Evolutionary conservation across 2,329 filamentous ascomycete genomes (phyloP).

Genomic region (Curvularia hawaiiensis): DNA sequence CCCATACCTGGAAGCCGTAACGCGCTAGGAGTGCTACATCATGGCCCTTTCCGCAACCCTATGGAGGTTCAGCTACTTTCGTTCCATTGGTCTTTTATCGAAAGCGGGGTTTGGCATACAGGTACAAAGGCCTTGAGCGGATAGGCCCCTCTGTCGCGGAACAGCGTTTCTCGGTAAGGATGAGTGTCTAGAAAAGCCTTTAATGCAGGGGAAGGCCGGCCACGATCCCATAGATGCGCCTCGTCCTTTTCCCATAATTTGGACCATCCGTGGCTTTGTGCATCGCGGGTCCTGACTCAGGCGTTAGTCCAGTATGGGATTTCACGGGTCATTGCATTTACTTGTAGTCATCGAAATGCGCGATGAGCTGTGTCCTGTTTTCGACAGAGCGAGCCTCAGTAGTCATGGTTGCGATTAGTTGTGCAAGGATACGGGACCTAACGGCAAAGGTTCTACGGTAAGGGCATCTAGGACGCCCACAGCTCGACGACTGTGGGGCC

Average conservation of each 20-base stretch:
- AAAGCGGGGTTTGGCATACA: constrained; percentile 6
- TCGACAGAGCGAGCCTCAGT: constrained; percentile 15
- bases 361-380: constrained; percentile 18
- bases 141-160: constrained; percentile 20
- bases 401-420: constrained; percentile 10
- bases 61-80: not conserved
- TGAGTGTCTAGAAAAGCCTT: constrained; percentile 18
- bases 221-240: constrained; percentile 61
- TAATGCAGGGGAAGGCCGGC: constrained; percentile 59
- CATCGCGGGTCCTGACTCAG: constrained; percentile 12
- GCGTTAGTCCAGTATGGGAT: not conserved
- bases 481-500: not conserved
- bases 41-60: constrained; percentile 76
- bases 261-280: constrained; percentile 51
- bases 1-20: constrained; percentile 75
- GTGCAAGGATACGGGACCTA: constrained; percentile 6
- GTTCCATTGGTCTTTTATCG: not conserved
- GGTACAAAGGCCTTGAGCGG: constrained; percentile 72
- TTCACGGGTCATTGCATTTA: constrained; percentile 3
- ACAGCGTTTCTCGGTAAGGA: constrained; percentile 34
- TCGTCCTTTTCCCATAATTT: constrained; percentile 58
- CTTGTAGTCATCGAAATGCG: constrained; percentile 21
- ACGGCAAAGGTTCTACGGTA: constrained; percentile 6
- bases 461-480: constrained; percentile 1
- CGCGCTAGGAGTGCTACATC: constrained; percentile 75